Percentiles rank a stretch among this genome's conserved stretches.
These are phyloP conservation scores for Rehmannia glutinosa DNA, from an alignment of 257 asterid species.

Conservation along the genomic window DNA sequence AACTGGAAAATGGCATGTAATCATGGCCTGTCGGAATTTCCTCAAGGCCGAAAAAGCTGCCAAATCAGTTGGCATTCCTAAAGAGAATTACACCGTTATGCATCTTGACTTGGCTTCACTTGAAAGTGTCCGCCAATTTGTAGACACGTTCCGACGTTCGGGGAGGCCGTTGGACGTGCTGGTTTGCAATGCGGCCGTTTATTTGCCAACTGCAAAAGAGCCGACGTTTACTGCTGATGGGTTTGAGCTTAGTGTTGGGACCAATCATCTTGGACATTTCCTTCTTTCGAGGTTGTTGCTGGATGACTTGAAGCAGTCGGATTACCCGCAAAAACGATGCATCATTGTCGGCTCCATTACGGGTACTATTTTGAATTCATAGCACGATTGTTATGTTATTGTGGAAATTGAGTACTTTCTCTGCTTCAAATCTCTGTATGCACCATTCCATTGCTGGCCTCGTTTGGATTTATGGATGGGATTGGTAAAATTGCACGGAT, in stretches of 20 bases:
- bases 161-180: conserved; percentile 67
- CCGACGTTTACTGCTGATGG: conserved; percentile 82
- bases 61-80: conserved; percentile 56
- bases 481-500: too few species aligned
- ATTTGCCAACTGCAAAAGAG: conserved; percentile 78
- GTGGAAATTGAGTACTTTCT: too few species aligned
- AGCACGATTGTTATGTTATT: neutral
- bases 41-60: conserved; percentile 89
- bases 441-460: too few species aligned
- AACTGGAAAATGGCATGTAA: conserved; percentile 81
- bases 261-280: conserved; percentile 82
- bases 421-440: too few species aligned
- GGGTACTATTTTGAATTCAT: conserved; percentile 43
- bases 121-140: conserved; percentile 81
- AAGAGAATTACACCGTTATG: conserved; percentile 68
- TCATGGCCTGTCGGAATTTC: conserved; percentile 86
- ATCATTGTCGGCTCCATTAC: conserved; percentile 91
- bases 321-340: conserved; percentile 52
- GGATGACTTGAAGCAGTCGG: conserved; percentile 66
- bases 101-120: conserved; percentile 87
- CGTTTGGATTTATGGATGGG: too few species aligned
- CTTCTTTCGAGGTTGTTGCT: conserved; percentile 61
- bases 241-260: conserved; percentile 80
- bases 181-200: conserved; percentile 85
- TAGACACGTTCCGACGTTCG: conserved; percentile 51